Evolutionary conservation across 768 basidiomycete genomes (phyloP), one percentile per base, ranked within the genome.

Genomic region (Gymnopilus junonius): DNA sequence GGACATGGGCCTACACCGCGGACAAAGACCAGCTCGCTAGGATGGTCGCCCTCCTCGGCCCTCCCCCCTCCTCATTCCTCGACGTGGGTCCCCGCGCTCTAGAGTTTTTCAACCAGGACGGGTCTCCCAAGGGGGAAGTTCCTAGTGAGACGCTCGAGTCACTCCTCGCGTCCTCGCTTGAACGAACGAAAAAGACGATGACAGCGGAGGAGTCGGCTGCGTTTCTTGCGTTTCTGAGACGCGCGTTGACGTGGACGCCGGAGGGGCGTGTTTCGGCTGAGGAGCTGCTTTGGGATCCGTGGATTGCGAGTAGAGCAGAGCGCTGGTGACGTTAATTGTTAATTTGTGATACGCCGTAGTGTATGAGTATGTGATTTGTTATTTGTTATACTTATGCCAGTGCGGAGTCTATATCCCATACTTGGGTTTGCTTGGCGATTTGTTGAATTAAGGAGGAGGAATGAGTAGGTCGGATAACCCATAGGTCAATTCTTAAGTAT

Each of bases 31-130:
- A 54, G 37, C 37, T 39, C 37, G 37, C 37, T 39, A 8, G 37
- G 37, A 39, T 39, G 37, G 8, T 39, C 17, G 37, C 37, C 8
- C 37, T 39, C 8, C 37, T 39, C 17, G 37, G 37, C 8, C 37
- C 37, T n/a, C 37, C 37, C 51, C 51, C 51, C 23, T 20, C 23
- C 23, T 20, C 51, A 27, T n/a, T 54, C 51, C 27, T n/a, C 51
- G 51, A 54, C 51, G 15, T 54, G 8, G 58, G 58, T 27, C 43
- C 43, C 11, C 27, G 43, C 25, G 58, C 58, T 11, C 50, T 40
- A 15, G 48, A 61, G 21, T 61, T 61, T 32, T 61, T 61, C 21
- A 42, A 53, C 8, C 21, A 51, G 50, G 35, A 54, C 32, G 50
- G 59, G n/a, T n/a, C n/a, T n/a, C 4, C 35, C 34, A 40, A 53